phyloP scores from a whole-genome alignment of 2,329 filamentous ascomycete species.

The Penicillium sp. region DNA sequence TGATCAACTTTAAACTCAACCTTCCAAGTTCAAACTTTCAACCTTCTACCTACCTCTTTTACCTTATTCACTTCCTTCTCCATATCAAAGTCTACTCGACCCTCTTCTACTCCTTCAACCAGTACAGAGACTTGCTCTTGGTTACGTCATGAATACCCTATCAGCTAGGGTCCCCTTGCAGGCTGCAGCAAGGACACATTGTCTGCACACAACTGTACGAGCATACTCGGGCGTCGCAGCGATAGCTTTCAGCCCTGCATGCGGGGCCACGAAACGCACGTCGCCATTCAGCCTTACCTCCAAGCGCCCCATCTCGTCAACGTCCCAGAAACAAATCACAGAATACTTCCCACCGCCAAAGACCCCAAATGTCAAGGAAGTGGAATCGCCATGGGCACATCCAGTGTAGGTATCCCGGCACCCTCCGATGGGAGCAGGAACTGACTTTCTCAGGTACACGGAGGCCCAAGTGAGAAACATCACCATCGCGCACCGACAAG shows the following conservation, averaged over 20 bases:
- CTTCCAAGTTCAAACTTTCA: no score
- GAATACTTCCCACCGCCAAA: conserved; percentile 58
- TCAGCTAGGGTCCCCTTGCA: conserved; percentile 28
- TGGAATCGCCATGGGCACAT: conserved; percentile 65
- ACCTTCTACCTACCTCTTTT: neutral
- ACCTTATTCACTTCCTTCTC: neutral
- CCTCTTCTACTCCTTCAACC: neutral
- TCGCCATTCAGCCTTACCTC: neutral
- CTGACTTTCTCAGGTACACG: conserved; percentile 55
- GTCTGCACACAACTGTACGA: conserved; percentile 25
- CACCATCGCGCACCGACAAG: conserved; percentile 70
- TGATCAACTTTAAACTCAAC: no score
- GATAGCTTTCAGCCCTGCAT: conserved; percentile 17
- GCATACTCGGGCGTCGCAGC: conserved; percentile 25
- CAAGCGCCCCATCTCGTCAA: conserved; percentile 39
- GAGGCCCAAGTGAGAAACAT: conserved; percentile 73
- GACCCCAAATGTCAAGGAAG: conserved; percentile 59
- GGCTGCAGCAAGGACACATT: conserved; percentile 28
- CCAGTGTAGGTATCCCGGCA: conserved; percentile 46
- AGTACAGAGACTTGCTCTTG: neutral
- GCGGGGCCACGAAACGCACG: conserved; percentile 14
- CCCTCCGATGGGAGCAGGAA: neutral
- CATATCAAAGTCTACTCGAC: neutral
- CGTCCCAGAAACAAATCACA: conserved; percentile 35
- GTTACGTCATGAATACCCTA: conserved; percentile 30